Evolutionary conservation across 139 green algal genomes (phyloP).

Genomic region (Penium margaritaceum): DNA sequence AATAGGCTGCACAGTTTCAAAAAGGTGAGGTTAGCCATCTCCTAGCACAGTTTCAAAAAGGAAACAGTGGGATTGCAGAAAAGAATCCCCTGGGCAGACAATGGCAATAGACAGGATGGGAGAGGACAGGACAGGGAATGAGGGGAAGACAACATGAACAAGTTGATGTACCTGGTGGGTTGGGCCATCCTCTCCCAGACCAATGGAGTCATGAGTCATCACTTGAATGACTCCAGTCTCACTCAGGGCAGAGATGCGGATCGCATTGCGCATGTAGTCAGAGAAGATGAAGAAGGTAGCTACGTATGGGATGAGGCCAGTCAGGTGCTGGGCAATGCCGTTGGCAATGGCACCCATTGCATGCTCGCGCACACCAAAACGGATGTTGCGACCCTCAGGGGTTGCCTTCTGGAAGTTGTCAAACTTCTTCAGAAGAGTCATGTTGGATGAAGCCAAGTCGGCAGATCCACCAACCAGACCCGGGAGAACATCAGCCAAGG

Average conservation of each 20-base stretch:
- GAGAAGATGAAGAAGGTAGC: constrained; percentile 99
- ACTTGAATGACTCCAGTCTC: constrained; percentile 84
- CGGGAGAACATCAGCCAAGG: constrained; percentile 77
- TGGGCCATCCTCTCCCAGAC: constrained; percentile 96
- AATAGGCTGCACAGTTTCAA: constrained; percentile 81
- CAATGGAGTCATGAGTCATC: constrained; percentile 99
- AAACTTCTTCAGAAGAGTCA: constrained; percentile 97
- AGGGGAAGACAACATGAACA: too few species aligned
- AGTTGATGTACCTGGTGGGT: constrained; percentile 82
- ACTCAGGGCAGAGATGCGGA: constrained; percentile 86
- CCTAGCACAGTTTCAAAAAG: too few species aligned
- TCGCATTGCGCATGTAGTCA: constrained; percentile 96
- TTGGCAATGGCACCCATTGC: constrained; percentile 97
- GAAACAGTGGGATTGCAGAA: too few species aligned
- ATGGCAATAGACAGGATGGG: too few species aligned
- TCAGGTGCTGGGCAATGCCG: constrained; percentile 78
- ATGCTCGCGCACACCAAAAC: constrained; percentile 97
- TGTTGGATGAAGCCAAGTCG: constrained; percentile 95
- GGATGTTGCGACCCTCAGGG: constrained; percentile 87
- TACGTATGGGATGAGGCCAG: constrained; percentile 90
- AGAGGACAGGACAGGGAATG: too few species aligned
- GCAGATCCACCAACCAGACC: constrained; percentile 90
- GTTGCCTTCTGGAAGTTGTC: constrained; percentile 95
- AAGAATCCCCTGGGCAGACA: too few species aligned
- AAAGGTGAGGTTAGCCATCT: too few species aligned